Percentiles rank a stretch among this genome's conserved stretches.
Evolutionary conservation across 1,139 yeast genomes (phyloP).

Genomic region (Suhomyces anneliseae): DNA sequence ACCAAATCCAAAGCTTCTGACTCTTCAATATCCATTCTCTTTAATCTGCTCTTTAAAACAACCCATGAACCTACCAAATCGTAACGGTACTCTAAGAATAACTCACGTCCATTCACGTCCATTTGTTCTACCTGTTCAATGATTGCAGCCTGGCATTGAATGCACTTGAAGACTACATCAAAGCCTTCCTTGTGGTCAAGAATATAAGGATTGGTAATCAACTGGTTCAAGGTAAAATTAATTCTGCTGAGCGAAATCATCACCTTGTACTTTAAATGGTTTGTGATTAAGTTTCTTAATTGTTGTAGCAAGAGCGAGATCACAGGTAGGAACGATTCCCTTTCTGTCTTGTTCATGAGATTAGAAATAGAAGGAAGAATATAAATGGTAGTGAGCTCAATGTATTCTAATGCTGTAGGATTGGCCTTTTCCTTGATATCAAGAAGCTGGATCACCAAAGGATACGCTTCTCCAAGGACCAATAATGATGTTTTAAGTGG

Average conservation of each 20-base stretch:
- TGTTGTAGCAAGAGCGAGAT: constrained; percentile 18
- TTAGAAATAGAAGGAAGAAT: constrained; percentile 25
- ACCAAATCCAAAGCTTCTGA: not conserved
- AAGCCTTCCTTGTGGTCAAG: constrained; percentile 21
- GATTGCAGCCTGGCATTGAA: constrained; percentile 13
- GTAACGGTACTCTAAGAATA: constrained; percentile 30
- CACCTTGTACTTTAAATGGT: constrained; percentile 17
- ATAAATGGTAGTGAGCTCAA: constrained; percentile 23
- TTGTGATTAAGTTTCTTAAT: constrained; percentile 12
- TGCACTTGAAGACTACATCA: constrained; percentile 14
- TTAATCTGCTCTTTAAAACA: constrained; percentile 16
- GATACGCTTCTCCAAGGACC: constrained; percentile 29
- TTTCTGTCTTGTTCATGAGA: constrained; percentile 15
- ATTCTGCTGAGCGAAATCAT: constrained; percentile 32
- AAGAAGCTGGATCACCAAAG: constrained; percentile 16
- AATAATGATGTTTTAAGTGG: constrained; percentile 26
- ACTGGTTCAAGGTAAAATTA: constrained; percentile 29
- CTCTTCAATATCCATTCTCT: constrained; percentile 4
- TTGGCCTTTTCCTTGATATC: constrained; percentile 7
- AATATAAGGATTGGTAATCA: constrained; percentile 29
- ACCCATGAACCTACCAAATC: constrained; percentile 36
- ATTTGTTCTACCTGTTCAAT: constrained; percentile 9
- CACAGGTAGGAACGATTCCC: constrained; percentile 8
- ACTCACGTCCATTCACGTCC: constrained; percentile 18
- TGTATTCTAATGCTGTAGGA: constrained; percentile 8